Percentiles rank a stretch among this genome's conserved stretches.
Conservation (phyloP, 768 basidiomycete genomes). For the Boletus patriciae region DNA sequence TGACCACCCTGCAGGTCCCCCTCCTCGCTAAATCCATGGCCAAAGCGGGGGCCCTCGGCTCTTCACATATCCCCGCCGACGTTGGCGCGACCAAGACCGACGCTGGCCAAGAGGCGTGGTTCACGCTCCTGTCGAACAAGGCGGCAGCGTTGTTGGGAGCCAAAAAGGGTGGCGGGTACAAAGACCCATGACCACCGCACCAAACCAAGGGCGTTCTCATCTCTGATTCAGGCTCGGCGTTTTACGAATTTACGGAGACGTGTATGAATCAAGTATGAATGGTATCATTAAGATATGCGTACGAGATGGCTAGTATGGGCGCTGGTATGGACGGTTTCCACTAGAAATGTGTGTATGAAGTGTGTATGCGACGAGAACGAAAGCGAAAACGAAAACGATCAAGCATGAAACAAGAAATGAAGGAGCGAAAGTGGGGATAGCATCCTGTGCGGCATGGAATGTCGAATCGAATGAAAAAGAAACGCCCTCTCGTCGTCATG, state of each 20-base stretch:
- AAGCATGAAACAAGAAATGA: neutral
- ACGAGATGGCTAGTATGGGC: no score
- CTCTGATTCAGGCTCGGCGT: no score
- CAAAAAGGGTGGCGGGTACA: neutral
- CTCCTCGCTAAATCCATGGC: slow-evolving; percentile 55
- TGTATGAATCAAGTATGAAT: no score
- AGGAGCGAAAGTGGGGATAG: neutral
- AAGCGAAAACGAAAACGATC: no score
- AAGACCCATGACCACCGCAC: no score
- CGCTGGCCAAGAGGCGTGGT: slow-evolving; percentile 39
- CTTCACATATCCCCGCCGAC: slow-evolving; percentile 44
- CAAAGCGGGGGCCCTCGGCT: slow-evolving; percentile 55
- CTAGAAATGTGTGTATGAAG: neutral
- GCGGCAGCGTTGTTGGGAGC: slow-evolving; percentile 46
- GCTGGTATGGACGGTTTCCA: neutral
- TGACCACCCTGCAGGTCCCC: slow-evolving; percentile 39
- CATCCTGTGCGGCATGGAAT: neutral
- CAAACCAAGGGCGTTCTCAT: no score
- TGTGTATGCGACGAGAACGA: neutral
- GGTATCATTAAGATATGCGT: no score
- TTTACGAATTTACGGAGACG: no score
- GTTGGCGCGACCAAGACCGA: slow-evolving; percentile 41
- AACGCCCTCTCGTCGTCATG: neutral
- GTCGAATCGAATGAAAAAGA: neutral
- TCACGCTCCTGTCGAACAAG: slow-evolving; percentile 57